A percentile compares a stretch with the other conserved stretches of the same genome.
Evolutionary conservation across 2,329 filamentous ascomycete genomes (phyloP).

Genomic region (Aspergillus neotritici): DNA sequence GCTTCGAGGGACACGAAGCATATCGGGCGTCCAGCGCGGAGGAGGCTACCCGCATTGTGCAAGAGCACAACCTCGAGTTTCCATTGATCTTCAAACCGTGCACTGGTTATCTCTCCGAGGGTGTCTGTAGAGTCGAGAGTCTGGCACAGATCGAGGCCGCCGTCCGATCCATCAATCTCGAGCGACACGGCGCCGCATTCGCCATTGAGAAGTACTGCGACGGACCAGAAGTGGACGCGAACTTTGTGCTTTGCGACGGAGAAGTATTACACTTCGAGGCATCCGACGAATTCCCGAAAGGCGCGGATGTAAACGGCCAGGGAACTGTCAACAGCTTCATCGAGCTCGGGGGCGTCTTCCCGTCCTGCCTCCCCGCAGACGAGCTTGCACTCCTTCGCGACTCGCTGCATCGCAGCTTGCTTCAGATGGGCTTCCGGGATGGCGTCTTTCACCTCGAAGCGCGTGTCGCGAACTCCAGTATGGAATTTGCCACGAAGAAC

Average conservation of each 20-base stretch:
- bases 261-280: slow-evolving; percentile 12
- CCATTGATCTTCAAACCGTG: slow-evolving; percentile 4
- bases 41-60: not conserved
- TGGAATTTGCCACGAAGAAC: not conserved
- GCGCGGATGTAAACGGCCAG: not conserved
- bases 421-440: not conserved
- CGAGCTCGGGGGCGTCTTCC: not conserved
- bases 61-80: not conserved
- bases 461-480: slow-evolving; percentile 2
- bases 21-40: not conserved
- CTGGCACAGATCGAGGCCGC: not conserved
- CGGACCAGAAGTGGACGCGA: slow-evolving; percentile 14
- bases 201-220: slow-evolving; percentile 11
- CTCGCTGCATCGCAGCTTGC: not conserved
- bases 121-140: not conserved
- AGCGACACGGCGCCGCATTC: not conserved
- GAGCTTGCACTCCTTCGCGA: slow-evolving; percentile 1
- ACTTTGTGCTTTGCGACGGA: slow-evolving; percentile 12
- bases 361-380: not conserved
- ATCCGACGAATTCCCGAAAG: slow-evolving; percentile 12
- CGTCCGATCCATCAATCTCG: not conserved
- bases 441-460: slow-evolving; percentile 8
- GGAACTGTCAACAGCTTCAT: not conserved
- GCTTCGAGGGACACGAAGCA: not conserved
- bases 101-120: not conserved